These are phyloP conservation scores for Candida railenensis DNA, from an alignment of 805 yeast genomes.

Conservation along the genomic window DNA sequence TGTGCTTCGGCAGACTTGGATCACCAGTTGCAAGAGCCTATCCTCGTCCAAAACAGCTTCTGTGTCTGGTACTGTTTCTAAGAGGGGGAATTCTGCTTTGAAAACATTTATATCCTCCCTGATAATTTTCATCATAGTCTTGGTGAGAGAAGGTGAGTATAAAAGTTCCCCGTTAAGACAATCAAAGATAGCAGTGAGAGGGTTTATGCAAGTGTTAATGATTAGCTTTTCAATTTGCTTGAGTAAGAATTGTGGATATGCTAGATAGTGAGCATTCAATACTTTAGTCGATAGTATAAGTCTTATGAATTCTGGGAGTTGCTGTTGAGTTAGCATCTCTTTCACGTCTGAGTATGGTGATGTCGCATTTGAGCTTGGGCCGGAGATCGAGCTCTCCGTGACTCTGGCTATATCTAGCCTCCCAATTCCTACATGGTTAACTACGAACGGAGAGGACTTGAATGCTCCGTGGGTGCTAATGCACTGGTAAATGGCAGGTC, in stretches of 20 bases:
- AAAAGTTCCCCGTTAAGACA: slow-evolving; percentile 75
- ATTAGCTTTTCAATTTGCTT: slow-evolving; percentile 72
- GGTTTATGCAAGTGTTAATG: slow-evolving; percentile 81
- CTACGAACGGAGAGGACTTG: slow-evolving; percentile 32
- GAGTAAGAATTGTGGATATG: slow-evolving; percentile 48
- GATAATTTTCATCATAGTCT: slow-evolving; percentile 41
- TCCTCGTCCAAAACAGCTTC: slow-evolving; percentile 27
- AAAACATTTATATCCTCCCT: slow-evolving; percentile 47
- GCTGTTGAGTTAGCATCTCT: slow-evolving; percentile 17
- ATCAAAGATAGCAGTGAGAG: slow-evolving; percentile 74
- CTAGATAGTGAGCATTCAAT: slow-evolving; percentile 25
- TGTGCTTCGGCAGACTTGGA: slow-evolving; percentile 35
- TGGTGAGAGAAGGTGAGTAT: slow-evolving; percentile 30
- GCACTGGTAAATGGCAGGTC: slow-evolving; percentile 71
- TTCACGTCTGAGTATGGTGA: background rate
- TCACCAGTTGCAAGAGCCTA: slow-evolving; percentile 31
- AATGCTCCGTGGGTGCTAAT: slow-evolving; percentile 84
- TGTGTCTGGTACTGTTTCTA: slow-evolving; percentile 30
- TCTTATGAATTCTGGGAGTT: slow-evolving; percentile 19
- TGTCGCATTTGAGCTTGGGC: background rate
- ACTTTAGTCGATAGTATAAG: slow-evolving; percentile 19
- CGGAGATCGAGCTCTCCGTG: background rate
- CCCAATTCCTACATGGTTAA: slow-evolving; percentile 72
- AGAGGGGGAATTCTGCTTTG: slow-evolving; percentile 21
- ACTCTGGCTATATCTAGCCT: slow-evolving; percentile 53